Evolutionary conservation across 2,329 filamentous ascomycete species (phyloP).

Genomic region (Trichophyton rubrum): DNA sequence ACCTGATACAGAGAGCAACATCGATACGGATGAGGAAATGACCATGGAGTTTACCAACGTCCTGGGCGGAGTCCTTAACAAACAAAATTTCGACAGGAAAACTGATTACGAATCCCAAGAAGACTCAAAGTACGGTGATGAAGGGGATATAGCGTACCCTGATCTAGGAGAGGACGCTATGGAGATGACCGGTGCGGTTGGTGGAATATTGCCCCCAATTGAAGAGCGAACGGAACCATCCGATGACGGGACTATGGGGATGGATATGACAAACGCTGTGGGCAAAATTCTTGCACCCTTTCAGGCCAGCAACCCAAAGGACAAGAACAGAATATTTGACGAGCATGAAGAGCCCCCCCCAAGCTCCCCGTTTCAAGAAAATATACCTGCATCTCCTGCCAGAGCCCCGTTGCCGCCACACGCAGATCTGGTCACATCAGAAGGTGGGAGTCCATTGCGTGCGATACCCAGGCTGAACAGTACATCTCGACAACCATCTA

Average conservation of each 20-base stretch:
- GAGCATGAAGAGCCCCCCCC: constrained; percentile 41
- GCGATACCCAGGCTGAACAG: constrained; percentile 43
- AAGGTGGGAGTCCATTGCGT: constrained; percentile 44
- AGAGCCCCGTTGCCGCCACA: constrained; percentile 21
- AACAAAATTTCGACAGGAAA: constrained; percentile 7
- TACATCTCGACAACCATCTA: constrained; percentile 28
- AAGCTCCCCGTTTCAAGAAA: constrained; percentile 37
- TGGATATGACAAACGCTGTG: constrained; percentile 56
- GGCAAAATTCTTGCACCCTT: constrained; percentile 46
- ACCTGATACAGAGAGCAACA: constrained; percentile 19
- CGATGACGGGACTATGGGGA: constrained; percentile 43
- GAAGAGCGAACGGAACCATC: constrained; percentile 28
- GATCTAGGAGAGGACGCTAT: constrained; percentile 34
- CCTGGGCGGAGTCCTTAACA: constrained; percentile 30
- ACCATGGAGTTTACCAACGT: constrained; percentile 38
- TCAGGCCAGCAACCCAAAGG: constrained; percentile 40
- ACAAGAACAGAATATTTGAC: constrained; percentile 35
- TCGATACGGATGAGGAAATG: constrained; percentile 34
- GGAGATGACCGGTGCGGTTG: constrained; percentile 46
- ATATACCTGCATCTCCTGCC: constrained; percentile 21
- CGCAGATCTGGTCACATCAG: constrained; percentile 32
- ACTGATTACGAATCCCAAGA: constrained; percentile 11
- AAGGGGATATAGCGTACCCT: constrained; percentile 8
- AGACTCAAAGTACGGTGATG: background rate
- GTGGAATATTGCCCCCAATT: constrained; percentile 31